A percentile compares a stretch with the other conserved stretches of the same genome.
Conservation (phyloP, 2,329 filamentous ascomycete species). For the Verticillium zaregamsianum region DNA sequence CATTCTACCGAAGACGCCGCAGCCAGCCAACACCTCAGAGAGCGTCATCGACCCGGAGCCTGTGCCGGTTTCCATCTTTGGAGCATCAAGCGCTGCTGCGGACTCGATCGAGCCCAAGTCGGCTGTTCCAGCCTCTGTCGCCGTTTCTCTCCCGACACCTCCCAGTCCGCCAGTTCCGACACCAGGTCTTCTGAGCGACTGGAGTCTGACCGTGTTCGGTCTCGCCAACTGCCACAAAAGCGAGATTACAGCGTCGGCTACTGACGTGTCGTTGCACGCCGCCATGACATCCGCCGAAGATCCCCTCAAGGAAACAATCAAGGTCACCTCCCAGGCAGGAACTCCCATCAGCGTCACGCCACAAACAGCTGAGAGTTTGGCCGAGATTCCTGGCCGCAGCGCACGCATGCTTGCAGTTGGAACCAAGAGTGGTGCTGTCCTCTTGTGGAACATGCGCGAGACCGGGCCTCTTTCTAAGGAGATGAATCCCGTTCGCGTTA, state of each 20-base stretch:
- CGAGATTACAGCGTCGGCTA: constrained; percentile 63
- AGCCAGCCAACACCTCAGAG: constrained; percentile 1
- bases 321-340: constrained; percentile 33
- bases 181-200: constrained; percentile 3
- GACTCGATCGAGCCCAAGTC: background rate
- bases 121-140: background rate
- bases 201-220: constrained; percentile 4
- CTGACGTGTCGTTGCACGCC: constrained; percentile 74
- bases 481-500: constrained; percentile 70
- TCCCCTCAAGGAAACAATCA: constrained; percentile 47
- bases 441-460: constrained; percentile 82
- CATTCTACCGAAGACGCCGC: constrained; percentile 5
- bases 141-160: background rate
- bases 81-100: background rate
- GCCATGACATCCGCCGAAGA: constrained; percentile 73
- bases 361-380: constrained; percentile 14
- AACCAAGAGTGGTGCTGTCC: constrained; percentile 70
- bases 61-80: constrained; percentile 24
- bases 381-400: constrained; percentile 78
- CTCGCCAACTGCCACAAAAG: constrained; percentile 37
- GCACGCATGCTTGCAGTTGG: constrained; percentile 78
- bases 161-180: background rate
- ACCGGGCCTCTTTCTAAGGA: constrained; percentile 48
- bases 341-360: constrained; percentile 38
- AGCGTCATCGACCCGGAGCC: background rate